These are phyloP conservation scores for Lupinus albus DNA, from an alignment of 306 rosid species.

Conservation along the genomic window DNA sequence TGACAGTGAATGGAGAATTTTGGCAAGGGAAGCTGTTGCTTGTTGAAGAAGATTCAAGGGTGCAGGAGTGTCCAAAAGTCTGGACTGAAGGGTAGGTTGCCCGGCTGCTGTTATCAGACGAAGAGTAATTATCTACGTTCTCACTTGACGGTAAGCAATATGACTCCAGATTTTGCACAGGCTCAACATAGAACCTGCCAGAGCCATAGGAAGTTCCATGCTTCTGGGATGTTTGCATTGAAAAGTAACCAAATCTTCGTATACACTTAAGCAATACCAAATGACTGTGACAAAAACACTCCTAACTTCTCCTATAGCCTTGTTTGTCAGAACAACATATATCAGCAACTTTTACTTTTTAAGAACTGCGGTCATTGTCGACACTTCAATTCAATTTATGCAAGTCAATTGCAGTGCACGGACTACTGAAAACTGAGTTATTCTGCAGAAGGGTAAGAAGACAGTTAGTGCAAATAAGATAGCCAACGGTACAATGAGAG, in stretches of 20 bases:
- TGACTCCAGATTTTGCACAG: constrained; percentile 61
- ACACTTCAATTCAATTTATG: constrained; percentile 13
- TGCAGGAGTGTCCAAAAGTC: constrained; percentile 52
- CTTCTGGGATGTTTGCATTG: constrained; percentile 68
- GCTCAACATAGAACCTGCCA: constrained; percentile 49
- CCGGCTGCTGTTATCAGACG: constrained; percentile 58
- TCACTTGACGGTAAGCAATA: constrained; percentile 48
- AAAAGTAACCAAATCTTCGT: constrained; percentile 24
- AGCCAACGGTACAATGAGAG: constrained; percentile 32
- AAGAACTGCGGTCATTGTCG: constrained; percentile 20
- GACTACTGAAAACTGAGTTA: constrained; percentile 16
- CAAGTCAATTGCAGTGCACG: background rate
- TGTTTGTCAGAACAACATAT: constrained; percentile 19
- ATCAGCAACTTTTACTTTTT: constrained; percentile 9
- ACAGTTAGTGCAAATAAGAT: constrained; percentile 31
- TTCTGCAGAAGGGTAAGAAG: constrained; percentile 53
- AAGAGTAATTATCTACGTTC: constrained; percentile 48
- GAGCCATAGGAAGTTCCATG: constrained; percentile 50
- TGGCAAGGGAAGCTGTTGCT: constrained; percentile 61
- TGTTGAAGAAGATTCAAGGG: constrained; percentile 64
- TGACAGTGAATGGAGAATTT: constrained; percentile 60
- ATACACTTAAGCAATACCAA: constrained; percentile 32
- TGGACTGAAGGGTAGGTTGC: constrained; percentile 52
- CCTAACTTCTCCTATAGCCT: constrained; percentile 8
- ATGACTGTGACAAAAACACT: constrained; percentile 17